Conservation (phyloP, 257 asterid species). For the Cynanchum wilfordii region DNA sequence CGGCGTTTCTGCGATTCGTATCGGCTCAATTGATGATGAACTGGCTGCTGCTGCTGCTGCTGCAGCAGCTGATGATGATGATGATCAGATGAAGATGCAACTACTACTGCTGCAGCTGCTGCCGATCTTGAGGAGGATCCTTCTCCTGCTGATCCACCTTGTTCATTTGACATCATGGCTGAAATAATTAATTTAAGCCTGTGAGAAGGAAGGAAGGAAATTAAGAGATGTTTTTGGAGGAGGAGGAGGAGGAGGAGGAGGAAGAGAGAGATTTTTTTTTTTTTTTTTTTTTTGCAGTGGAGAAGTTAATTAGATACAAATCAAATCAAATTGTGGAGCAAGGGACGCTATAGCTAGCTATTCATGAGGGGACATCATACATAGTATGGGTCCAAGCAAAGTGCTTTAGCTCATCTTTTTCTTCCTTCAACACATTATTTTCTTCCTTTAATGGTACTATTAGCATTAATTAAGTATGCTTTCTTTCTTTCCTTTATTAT, state of each 20-base stretch:
- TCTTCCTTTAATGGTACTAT: conserved; percentile 56
- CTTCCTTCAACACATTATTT: conserved; percentile 47
- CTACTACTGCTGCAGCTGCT: neutral
- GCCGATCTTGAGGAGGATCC: conserved; percentile 37
- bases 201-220: conserved; percentile 1
- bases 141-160: conserved; percentile 28
- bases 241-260: neutral
- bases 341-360: conserved; percentile 1
- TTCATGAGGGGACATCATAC: conserved; percentile 41
- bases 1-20: conserved; percentile 86
- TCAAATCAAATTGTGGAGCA: conserved; percentile 39
- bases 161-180: conserved; percentile 48
- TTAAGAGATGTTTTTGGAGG: neutral
- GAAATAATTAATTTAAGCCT: neutral
- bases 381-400: conserved; percentile 50
- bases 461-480: conserved; percentile 32
- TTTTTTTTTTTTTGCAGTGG: neutral
- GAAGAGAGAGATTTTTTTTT: neutral
- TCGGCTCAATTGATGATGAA: conserved; percentile 47
- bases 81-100: neutral
- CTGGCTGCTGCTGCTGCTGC: conserved; percentile 21
- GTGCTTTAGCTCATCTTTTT: conserved; percentile 58
- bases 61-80: conserved; percentile 16
- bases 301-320: conserved; percentile 23
- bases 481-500: conserved; percentile 12